Conservation (phyloP, 23 red algal genomes). For the Porphyridium purpureum region DNA sequence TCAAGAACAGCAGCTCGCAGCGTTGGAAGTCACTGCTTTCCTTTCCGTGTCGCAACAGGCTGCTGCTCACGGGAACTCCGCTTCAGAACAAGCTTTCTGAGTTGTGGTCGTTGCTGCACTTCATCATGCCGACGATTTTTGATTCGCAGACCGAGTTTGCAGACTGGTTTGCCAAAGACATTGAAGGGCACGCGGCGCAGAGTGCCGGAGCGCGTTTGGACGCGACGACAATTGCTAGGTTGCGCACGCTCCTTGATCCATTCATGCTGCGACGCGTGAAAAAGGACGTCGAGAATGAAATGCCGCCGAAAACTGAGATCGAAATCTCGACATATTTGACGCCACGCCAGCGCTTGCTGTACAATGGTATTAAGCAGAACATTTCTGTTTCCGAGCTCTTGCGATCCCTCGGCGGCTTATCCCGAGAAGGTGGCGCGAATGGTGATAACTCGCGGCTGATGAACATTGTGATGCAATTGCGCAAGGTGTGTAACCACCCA, state of each 20-base stretch:
- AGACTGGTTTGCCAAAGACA: conserved; percentile 90
- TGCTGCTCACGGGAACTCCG: conserved; percentile 94
- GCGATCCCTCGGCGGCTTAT: conserved; percentile 32
- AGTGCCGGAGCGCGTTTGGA: conserved; percentile 51
- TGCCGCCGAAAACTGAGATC: conserved; percentile 93
- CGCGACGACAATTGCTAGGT: conserved; percentile 30
- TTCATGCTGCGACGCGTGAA: conserved; percentile 95
- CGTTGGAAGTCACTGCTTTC: conserved; percentile 63
- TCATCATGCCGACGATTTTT: conserved; percentile 94
- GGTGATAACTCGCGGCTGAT: conserved; percentile 68
- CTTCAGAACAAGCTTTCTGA: conserved; percentile 97
- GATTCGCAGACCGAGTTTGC: conserved; percentile 95
- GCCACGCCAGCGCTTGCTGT: conserved; percentile 61
- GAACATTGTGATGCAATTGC: conserved; percentile 97
- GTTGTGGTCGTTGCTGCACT: conserved; percentile 96
- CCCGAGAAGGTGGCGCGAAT: conserved; percentile 19
- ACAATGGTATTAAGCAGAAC: conserved; percentile 61
- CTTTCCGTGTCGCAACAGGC: conserved; percentile 73
- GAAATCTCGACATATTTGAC: conserved; percentile 51
- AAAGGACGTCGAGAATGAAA: conserved; percentile 84
- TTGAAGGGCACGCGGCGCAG: conserved; percentile 69
- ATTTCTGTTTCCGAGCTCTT: conserved; percentile 56
- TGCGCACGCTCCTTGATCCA: conserved; percentile 76
- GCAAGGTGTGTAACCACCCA: conserved; percentile 98
- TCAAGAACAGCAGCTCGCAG: conserved; percentile 90